phyloP scores from a whole-genome alignment of 139 green algal species.

The Trebouxia sp. region DNA sequence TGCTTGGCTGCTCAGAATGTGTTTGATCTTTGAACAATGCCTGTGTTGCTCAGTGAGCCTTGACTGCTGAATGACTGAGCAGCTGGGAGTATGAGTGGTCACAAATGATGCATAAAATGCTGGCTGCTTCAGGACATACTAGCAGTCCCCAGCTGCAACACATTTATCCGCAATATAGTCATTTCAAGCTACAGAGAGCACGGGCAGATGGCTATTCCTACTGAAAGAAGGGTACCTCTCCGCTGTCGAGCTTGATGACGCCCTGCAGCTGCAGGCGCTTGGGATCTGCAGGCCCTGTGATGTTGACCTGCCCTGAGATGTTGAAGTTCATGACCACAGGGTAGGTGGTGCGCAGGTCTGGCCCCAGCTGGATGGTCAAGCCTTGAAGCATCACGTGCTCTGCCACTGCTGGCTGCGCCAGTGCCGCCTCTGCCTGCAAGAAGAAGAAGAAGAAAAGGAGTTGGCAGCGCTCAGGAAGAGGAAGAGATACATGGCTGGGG shows the following conservation, averaged over 20 bases:
- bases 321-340: constrained; percentile 92
- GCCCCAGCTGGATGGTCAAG: constrained; percentile 75
- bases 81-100: too few relatives aligned
- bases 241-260: constrained; percentile 33
- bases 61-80: not conserved
- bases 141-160: too few relatives aligned
- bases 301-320: constrained; percentile 65
- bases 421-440: not conserved
- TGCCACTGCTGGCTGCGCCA: constrained; percentile 22
- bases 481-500: too few relatives aligned
- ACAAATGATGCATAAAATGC: too few relatives aligned
- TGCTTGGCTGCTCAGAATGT: not conserved
- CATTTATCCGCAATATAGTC: too few relatives aligned
- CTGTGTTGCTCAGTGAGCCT: not conserved
- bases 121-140: too few relatives aligned
- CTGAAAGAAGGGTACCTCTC: too few relatives aligned
- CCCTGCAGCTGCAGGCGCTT: constrained; percentile 32
- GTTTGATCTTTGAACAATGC: not conserved
- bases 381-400: constrained; percentile 40
- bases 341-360: constrained; percentile 88
- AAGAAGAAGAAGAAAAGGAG: too few relatives aligned
- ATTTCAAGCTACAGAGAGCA: too few relatives aligned
- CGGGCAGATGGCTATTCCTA: too few relatives aligned
- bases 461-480: too few relatives aligned
- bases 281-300: constrained; percentile 70